Evolutionary conservation across 1,139 yeast species (phyloP).

Genomic region (Candida sp.): DNA sequence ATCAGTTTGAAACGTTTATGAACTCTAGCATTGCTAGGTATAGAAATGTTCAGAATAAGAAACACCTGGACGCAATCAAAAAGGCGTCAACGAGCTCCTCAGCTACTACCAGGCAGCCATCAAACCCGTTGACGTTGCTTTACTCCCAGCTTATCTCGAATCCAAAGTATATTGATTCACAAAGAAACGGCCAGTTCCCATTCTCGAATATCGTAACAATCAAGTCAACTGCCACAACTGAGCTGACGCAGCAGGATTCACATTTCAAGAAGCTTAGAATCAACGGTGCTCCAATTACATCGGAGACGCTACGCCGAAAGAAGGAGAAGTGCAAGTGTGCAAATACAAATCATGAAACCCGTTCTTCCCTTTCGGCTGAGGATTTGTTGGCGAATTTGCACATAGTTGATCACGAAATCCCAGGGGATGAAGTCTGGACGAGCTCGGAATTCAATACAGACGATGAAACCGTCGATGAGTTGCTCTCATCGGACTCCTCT

Average conservation of each 20-base stretch:
- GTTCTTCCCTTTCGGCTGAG: conserved; percentile 1
- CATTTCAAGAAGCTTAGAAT: conserved; percentile 50
- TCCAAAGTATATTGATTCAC: conserved; percentile 14
- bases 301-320: conserved; percentile 24
- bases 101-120: conserved; percentile 2
- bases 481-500: conserved; percentile 26
- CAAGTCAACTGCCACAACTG: conserved; percentile 45
- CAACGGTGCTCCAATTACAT: conserved; percentile 43
- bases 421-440: conserved; percentile 18
- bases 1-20: conserved; percentile 41
- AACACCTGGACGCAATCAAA: conserved; percentile 15
- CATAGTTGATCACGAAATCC: conserved; percentile 8
- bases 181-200: conserved; percentile 13
- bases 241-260: conserved; percentile 38
- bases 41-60: conserved; percentile 29
- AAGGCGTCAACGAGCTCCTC: not conserved
- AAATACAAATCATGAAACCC: not conserved
- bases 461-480: conserved; percentile 9
- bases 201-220: conserved; percentile 18
- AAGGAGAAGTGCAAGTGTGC: conserved; percentile 18
- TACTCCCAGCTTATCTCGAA: conserved; percentile 19
- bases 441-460: conserved; percentile 29
- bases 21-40: conserved; percentile 35
- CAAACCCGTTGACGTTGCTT: conserved; percentile 26
- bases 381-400: conserved; percentile 13